These are phyloP conservation scores for Alectoria sarmentosa DNA, from an alignment of 495 filamentous ascomycete genomes.

Conservation along the genomic window DNA sequence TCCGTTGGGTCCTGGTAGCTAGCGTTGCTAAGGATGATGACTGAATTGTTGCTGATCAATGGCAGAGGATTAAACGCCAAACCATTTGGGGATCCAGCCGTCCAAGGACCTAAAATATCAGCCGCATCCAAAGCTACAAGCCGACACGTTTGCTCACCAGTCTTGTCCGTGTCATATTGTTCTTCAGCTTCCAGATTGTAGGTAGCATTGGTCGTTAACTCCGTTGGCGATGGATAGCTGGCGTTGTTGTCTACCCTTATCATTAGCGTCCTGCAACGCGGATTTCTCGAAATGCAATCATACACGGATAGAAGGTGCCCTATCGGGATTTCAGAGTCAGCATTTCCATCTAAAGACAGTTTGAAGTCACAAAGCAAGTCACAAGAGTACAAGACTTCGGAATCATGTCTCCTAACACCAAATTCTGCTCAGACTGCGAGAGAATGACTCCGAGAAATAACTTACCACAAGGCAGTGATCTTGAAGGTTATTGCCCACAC, in stretches of 20 bases:
- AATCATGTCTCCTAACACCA: too few relatives aligned
- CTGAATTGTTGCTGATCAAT: slow-evolving; percentile 25
- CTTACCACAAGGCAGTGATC: slow-evolving; percentile 42
- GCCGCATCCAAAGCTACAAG: not conserved
- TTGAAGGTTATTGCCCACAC: slow-evolving; percentile 53
- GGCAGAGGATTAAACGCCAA: slow-evolving; percentile 27
- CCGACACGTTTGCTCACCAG: slow-evolving; percentile 12
- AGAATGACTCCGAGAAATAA: too few relatives aligned
- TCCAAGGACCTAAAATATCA: slow-evolving; percentile 26
- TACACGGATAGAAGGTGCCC: slow-evolving; percentile 30
- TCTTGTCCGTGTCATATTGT: slow-evolving; percentile 25
- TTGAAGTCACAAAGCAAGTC: too few relatives aligned
- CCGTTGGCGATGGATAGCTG: slow-evolving; percentile 27
- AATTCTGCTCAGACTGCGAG: too few relatives aligned
- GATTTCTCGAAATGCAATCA: not conserved
- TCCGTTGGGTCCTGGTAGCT: slow-evolving; percentile 23
- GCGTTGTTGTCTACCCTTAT: slow-evolving; percentile 25
- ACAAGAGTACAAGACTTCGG: too few relatives aligned
- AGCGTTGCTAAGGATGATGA: slow-evolving; percentile 23
- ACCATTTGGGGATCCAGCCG: slow-evolving; percentile 27
- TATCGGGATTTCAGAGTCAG: too few relatives aligned
- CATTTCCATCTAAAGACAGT: too few relatives aligned
- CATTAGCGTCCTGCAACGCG: not conserved
- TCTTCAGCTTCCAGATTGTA: slow-evolving; percentile 24
- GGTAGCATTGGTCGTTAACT: slow-evolving; percentile 27